Conservation (phyloP, 2,329 filamentous ascomycete species). For the Pestalotiopsis sp. region DNA sequence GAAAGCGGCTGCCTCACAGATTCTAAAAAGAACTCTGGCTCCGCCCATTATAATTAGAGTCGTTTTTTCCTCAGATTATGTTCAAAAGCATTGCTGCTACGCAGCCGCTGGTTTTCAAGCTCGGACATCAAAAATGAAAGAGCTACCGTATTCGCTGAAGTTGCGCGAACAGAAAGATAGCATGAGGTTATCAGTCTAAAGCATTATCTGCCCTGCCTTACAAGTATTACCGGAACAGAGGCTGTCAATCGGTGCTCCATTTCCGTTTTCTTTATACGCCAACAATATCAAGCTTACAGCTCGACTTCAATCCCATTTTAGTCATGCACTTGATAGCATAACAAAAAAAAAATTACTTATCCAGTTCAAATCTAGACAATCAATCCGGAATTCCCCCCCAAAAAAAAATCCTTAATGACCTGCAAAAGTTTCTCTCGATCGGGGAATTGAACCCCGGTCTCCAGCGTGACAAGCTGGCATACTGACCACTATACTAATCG, state of each 20-base stretch:
- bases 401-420: no score
- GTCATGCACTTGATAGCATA: no score
- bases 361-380: no score
- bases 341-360: no score
- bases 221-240: no score
- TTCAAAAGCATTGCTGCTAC: slow-evolving; percentile 6
- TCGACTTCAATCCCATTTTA: no score
- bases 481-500: neutral
- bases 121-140: neutral
- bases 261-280: no score
- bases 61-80: neutral
- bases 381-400: no score
- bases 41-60: no score
- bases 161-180: neutral
- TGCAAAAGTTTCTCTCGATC: neutral
- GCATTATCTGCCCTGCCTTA: no score
- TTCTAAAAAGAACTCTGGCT: neutral
- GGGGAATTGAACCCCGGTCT: neutral
- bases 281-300: no score
- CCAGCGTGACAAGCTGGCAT: neutral
- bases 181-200: neutral
- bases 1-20: neutral
- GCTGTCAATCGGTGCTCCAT: no score
- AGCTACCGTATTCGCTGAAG: neutral
- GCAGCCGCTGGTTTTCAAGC: neutral